Evolutionary conservation across 1,284 basidiomycete genomes (phyloP), one percentile per base, ranked within the genome.

Genomic region (Ustilago trichophora): DNA sequence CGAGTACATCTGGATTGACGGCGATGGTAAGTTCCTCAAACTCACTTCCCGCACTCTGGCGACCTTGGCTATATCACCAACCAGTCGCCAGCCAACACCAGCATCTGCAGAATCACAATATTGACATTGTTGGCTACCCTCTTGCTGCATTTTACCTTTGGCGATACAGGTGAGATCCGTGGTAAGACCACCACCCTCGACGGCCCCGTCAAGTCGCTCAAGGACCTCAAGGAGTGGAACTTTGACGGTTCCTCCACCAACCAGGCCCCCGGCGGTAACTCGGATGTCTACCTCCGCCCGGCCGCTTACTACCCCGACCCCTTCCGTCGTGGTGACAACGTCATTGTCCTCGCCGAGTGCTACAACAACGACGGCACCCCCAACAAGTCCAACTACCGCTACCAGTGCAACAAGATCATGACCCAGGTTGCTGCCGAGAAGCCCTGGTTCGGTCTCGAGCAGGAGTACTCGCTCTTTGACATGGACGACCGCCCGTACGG

Each of bases 281-380:
- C 96, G 26, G 96, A 98, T 82, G 90, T 98, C 85, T 96, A 93
- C 85, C 92, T 98, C 73, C 92, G 95, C 73, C 96, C 96, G 48
- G 93, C 89, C 64, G 89, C 94, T 79, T 94, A 94, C 85, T 99
- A 96, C 90, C 94, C 91, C 81, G 96, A 99, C 83, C 96, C 96
- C 52, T 98, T 98, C 93, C 93, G 96, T 78, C 91, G 93, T 47
- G 95, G 95, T 68, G 90, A 94, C 80, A 82, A 79, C 65, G 72
- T 82, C 45, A 60, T 79, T 13, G 74, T 80, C 27, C 73, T 80
- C 3, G 92, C 93, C 52, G 93, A 93, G 85, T 93, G 91, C 82
- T 98, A 94, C 88, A 97, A 98, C 89, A 96, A 89, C 85, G 96
- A 98, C 76, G 95, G 96, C 69, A 96, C 94, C 42, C 95, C 95